Base-by-base conservation (phyloP, 345 rosid species). In the Lepidium sativum region DNA sequence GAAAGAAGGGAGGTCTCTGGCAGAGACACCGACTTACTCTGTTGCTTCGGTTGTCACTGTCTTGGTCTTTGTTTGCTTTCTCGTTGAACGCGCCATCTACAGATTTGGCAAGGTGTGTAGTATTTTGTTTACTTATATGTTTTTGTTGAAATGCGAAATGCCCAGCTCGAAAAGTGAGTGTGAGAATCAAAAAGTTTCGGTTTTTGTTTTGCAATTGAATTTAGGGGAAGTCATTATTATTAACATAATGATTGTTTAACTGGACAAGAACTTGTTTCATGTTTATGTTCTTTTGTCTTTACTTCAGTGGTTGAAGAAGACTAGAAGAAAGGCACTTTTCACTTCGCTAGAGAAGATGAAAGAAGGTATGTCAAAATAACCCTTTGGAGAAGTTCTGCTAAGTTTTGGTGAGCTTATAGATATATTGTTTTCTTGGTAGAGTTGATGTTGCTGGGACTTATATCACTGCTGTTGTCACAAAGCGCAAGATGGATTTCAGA, bases 361-460 rank as follows among this genome's bases (percentile, higher is more conserved):
- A 67, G 96, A 85, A 82, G 98, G 96, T 88, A 45, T 63, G 73
- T 16, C 2, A 53, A 5, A 25, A 50, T 23, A 41, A n/a, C n/a
- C 1, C 9, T 27, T 5, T 40, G 29, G 14, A 59, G 21, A 21
- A 21, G 35, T 59, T 21, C 10, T 38, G 9, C 5, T 20, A 47
- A 35, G 16, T 16, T 16, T 45, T 35, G 56, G 53, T 49, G 31
- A 27, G 44, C 52, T 67, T 23, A 7, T 2, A 43, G 4, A 9
- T 27, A 27, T 27, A 27, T 27, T 27, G 31, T 27, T 54, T 68
- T 74, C 51, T 32, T 69, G 72, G 5, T 71, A 92, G 98, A 92
- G 85, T 48, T 92, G 87, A 92, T 92, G 98, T 89, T 92, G 80
- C 87, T 92, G 33, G 96, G 98, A 55, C 90, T 92, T 51, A 86